phyloP scores from a whole-genome alignment of 2,329 filamentous ascomycete genomes.

The Trichoderma asperellum region DNA sequence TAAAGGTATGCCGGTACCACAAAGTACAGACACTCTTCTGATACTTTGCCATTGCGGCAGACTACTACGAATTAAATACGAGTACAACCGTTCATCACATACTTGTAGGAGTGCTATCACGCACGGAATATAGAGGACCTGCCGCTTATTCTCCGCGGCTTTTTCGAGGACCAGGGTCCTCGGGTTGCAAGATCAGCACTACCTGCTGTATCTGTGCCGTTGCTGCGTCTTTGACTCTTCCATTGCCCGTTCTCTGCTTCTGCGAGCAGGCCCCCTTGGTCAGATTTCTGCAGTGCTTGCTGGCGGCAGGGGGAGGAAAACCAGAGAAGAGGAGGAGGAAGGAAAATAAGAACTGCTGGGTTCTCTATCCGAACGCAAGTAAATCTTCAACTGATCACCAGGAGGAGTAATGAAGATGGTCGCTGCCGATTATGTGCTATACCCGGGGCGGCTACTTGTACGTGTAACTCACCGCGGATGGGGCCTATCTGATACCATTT shows the following conservation, averaged over 20 bases:
- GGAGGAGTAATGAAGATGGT: constrained; percentile 1
- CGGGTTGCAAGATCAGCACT: constrained; percentile 7
- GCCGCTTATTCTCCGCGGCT: constrained; percentile 16
- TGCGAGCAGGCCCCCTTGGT: background rate
- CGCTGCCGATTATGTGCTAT: background rate
- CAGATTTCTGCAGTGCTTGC: constrained; percentile 6
- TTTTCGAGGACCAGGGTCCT: background rate
- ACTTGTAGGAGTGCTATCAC: background rate
- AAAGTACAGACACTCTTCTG: background rate
- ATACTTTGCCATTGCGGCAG: background rate
- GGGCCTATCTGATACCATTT: background rate
- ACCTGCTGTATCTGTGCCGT: constrained; percentile 5
- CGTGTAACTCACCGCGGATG: background rate
- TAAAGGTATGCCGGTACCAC: background rate
- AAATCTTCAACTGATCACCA: background rate
- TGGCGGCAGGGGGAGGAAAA: constrained; percentile 3
- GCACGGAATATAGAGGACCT: background rate
- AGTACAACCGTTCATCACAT: background rate
- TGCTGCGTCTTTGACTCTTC: constrained; percentile 1
- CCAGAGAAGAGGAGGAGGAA: background rate
- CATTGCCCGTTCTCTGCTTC: constrained; percentile 5
- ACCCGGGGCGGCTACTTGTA: background rate
- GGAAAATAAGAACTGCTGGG: constrained; percentile 7
- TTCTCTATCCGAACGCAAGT: constrained; percentile 6
- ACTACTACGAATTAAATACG: background rate